Percentiles rank a stretch among this genome's conserved stretches.
Evolutionary conservation across 805 yeast species (phyloP).

Genomic region (Saturnispora dispora): DNA sequence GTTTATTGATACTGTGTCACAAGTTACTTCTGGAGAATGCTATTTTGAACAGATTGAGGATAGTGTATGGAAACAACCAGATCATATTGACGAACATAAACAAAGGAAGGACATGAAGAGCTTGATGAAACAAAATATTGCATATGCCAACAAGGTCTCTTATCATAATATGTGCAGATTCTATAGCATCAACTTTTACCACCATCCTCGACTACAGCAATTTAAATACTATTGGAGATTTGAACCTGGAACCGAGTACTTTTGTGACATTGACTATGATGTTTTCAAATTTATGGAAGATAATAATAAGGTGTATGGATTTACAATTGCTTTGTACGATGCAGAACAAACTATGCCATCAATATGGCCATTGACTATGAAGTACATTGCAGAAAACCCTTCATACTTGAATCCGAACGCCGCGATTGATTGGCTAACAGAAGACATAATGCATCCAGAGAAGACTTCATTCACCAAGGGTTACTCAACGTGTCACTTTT

Average conservation of each 20-base stretch:
- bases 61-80: slow-evolving; percentile 41
- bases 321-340: slow-evolving; percentile 60
- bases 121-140: slow-evolving; percentile 32
- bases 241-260: slow-evolving; percentile 66
- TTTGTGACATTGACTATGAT: slow-evolving; percentile 64
- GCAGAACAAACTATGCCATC: slow-evolving; percentile 53
- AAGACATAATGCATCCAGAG: slow-evolving; percentile 42
- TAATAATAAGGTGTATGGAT: slow-evolving; percentile 65
- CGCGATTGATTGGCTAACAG: slow-evolving; percentile 44
- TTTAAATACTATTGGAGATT: slow-evolving; percentile 73
- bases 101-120: slow-evolving; percentile 30
- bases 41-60: slow-evolving; percentile 44
- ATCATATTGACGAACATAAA: slow-evolving; percentile 28
- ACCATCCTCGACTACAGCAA: slow-evolving; percentile 51
- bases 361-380: slow-evolving; percentile 62
- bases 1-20: slow-evolving; percentile 40
- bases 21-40: slow-evolving; percentile 34
- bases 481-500: slow-evolving; percentile 68
- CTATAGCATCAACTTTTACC: slow-evolving; percentile 55
- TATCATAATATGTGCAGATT: slow-evolving; percentile 85
- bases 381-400: slow-evolving; percentile 47
- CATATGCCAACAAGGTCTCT: slow-evolving; percentile 51
- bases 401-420: slow-evolving; percentile 48
- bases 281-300: slow-evolving; percentile 65
- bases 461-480: slow-evolving; percentile 32